Evolutionary conservation across 805 yeast species (phyloP).

Genomic region (Candida khao-thaluensis): DNA sequence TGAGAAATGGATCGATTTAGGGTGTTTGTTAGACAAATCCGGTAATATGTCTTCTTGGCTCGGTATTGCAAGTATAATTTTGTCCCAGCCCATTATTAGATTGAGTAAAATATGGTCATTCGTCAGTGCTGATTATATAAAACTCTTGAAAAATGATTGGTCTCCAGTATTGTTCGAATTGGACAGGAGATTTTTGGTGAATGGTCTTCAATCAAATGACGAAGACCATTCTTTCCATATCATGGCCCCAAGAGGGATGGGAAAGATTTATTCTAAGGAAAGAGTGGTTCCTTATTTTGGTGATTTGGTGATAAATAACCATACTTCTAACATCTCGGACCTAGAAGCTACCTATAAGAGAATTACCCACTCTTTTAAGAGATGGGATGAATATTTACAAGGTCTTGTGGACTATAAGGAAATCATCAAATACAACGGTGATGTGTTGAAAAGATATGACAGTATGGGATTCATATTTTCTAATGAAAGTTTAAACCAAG

Average conservation of each 20-base stretch:
- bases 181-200: conserved; percentile 65
- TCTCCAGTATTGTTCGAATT: conserved; percentile 89
- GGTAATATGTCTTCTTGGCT: conserved; percentile 97
- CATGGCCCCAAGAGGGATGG: conserved; percentile 85
- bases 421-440: conserved; percentile 39
- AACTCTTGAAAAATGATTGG: conserved; percentile 76
- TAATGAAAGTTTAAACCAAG: conserved; percentile 44
- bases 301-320: conserved; percentile 58
- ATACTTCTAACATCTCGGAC: conserved; percentile 42
- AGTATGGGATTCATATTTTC: conserved; percentile 43
- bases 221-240: conserved; percentile 60
- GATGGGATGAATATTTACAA: conserved; percentile 76
- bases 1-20: conserved; percentile 83
- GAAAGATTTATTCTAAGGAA: conserved; percentile 69
- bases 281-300: conserved; percentile 89
- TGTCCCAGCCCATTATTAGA: conserved; percentile 80
- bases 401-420: conserved; percentile 46
- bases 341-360: conserved; percentile 66
- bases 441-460: conserved; percentile 39
- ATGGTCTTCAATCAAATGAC: conserved; percentile 27
- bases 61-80: conserved; percentile 78
- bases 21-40: conserved; percentile 66
- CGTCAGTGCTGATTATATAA: conserved; percentile 59
- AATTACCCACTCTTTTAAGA: conserved; percentile 66
- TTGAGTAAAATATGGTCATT: conserved; percentile 71